phyloP scores from a whole-genome alignment of 2,329 filamentous ascomycete species.

The Colletotrichum euphorbiae region DNA sequence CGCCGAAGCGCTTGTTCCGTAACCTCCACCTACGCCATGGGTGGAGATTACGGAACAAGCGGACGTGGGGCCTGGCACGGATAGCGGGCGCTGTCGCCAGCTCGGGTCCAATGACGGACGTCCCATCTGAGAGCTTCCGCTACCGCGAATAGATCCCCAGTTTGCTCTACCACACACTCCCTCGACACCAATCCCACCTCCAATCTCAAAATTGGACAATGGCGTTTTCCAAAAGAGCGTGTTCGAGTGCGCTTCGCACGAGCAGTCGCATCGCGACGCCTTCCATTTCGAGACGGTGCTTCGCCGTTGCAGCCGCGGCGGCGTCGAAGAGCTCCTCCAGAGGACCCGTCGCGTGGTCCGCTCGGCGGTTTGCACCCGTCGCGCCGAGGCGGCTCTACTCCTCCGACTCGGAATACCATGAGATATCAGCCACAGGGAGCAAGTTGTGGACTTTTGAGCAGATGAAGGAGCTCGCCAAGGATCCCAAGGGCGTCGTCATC shows the following conservation, averaged over 20 bases:
- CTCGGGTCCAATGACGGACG: background rate
- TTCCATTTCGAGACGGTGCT: conserved; percentile 18
- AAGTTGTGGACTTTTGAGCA: conserved; percentile 64
- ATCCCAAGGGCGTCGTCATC: conserved; percentile 19
- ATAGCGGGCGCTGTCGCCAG: background rate
- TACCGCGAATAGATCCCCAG: background rate
- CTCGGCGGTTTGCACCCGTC: background rate
- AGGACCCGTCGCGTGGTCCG: background rate
- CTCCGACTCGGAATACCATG: conserved; percentile 28
- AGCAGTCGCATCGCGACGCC: background rate
- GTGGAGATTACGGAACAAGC: too few species aligned
- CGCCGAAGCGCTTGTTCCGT: too few species aligned
- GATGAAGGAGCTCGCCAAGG: conserved; percentile 44
- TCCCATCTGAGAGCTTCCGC: too few species aligned
- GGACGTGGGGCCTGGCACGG: too few species aligned
- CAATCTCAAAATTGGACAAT: background rate
- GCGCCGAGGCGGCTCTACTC: conserved; percentile 32
- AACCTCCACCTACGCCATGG: too few species aligned
- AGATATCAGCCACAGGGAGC: conserved; percentile 42
- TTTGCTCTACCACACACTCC: background rate
- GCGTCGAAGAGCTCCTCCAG: background rate
- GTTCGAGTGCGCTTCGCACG: conserved; percentile 14
- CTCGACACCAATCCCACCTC: background rate
- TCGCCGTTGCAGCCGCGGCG: background rate
- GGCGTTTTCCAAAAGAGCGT: conserved; percentile 3